Evolutionary conservation across 192 early-diverging fungal species (phyloP).

Genomic region (Backusella westeae): DNA sequence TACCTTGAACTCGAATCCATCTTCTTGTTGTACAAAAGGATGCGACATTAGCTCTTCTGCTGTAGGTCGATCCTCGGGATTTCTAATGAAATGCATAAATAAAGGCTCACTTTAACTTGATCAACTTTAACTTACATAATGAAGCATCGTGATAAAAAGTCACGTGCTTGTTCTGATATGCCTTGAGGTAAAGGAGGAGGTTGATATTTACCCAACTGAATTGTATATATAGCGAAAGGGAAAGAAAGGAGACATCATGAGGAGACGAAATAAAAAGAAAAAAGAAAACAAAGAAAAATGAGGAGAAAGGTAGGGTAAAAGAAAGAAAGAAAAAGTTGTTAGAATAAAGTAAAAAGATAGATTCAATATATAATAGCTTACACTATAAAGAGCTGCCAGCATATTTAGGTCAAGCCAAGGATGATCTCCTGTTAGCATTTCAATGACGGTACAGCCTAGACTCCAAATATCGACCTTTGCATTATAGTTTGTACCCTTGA

Average conservation of each 20-base stretch:
- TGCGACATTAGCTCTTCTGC: constrained; percentile 69
- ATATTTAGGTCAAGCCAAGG: constrained; percentile 63
- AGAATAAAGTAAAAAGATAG: constrained; percentile 34
- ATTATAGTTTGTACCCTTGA: constrained; percentile 72
- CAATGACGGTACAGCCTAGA: constrained; percentile 85
- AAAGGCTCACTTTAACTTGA: neutral
- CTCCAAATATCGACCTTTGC: constrained; percentile 95
- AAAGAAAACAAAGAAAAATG: neutral
- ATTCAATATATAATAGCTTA: constrained; percentile 28
- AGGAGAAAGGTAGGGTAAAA: neutral
- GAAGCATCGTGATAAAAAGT: constrained; percentile 81
- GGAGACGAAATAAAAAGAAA: neutral
- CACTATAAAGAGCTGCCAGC: constrained; percentile 54
- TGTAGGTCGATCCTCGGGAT: constrained; percentile 77
- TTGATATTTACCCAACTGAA: constrained; percentile 60
- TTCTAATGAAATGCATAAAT: constrained; percentile 17
- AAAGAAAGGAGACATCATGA: neutral
- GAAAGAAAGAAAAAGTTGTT: neutral
- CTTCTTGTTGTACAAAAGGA: constrained; percentile 63
- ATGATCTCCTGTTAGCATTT: constrained; percentile 93
- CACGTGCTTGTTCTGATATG: constrained; percentile 62
- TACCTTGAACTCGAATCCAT: constrained; percentile 52
- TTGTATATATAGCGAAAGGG: neutral
- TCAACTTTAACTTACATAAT: constrained; percentile 48
- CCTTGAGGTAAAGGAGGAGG: constrained; percentile 78